phyloP scores from a whole-genome alignment of 73 alveolate genomes.

The Paramecium tetraurelia region DNA sequence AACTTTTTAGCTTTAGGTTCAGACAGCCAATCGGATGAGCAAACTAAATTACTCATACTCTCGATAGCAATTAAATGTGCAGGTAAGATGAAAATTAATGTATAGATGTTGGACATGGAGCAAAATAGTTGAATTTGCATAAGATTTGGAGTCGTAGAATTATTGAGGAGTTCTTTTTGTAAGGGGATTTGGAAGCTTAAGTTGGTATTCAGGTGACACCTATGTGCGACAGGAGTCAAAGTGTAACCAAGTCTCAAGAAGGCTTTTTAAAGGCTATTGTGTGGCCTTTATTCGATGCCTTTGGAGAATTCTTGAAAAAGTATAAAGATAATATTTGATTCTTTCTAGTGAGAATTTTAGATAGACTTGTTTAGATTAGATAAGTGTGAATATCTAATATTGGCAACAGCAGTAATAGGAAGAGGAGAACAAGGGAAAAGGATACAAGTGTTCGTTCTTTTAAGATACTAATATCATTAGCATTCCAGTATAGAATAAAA shows the following conservation, averaged over 20 bases:
- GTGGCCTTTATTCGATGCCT: constrained; percentile 23
- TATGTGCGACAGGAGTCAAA: constrained; percentile 44
- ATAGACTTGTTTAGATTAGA: neutral
- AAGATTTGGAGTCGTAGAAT: constrained; percentile 37
- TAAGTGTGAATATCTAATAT: neutral
- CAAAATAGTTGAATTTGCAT: constrained; percentile 44
- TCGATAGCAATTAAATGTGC: constrained; percentile 69
- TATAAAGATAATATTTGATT: neutral
- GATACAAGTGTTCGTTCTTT: neutral
- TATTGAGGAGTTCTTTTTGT: constrained; percentile 36
- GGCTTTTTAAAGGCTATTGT: constrained; percentile 51
- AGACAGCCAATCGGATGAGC: constrained; percentile 38
- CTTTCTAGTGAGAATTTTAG: neutral
- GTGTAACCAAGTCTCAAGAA: constrained; percentile 23
- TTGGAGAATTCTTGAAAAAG: neutral
- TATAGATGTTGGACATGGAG: constrained; percentile 61
- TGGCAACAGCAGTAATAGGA: neutral
- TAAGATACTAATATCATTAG: neutral
- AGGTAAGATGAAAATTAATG: neutral
- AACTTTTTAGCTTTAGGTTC: constrained; percentile 1
- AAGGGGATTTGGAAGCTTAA: constrained; percentile 50
- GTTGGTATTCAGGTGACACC: constrained; percentile 49
- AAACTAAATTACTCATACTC: constrained; percentile 71
- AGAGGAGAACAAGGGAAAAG: neutral
- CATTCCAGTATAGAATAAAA: neutral